A percentile compares a stretch with the other conserved stretches of the same genome.
Evolutionary conservation across 305 asterid genomes (phyloP).

Genomic region (Ilex paraguariensis): DNA sequence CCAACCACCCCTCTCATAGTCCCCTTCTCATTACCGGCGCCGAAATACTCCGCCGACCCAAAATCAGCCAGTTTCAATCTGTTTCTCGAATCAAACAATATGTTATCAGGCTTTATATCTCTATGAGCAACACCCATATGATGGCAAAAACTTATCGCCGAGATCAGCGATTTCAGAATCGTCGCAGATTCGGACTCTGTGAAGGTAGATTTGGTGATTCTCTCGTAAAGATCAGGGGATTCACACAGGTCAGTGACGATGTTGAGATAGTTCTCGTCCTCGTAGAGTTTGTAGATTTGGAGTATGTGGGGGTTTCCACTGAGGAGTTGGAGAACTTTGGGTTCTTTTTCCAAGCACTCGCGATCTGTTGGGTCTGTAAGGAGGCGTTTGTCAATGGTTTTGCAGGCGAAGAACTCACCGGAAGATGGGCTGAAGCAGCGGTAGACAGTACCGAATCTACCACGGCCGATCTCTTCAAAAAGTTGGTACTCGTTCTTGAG

Average conservation of each 20-base stretch:
- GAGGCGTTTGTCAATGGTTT: constrained; percentile 59
- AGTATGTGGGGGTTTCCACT: constrained; percentile 44
- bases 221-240: constrained; percentile 57
- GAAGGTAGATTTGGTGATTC: constrained; percentile 36
- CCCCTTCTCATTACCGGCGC: constrained; percentile 21
- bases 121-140: constrained; percentile 67
- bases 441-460: constrained; percentile 82
- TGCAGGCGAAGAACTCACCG: constrained; percentile 53
- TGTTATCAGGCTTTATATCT: constrained; percentile 78
- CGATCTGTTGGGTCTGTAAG: constrained; percentile 62
- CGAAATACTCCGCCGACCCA: constrained; percentile 87
- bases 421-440: constrained; percentile 57
- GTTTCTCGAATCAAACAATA: constrained; percentile 59
- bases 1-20: constrained; percentile 76
- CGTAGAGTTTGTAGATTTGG: constrained; percentile 54
- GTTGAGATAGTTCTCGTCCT: constrained; percentile 69
- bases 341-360: constrained; percentile 67
- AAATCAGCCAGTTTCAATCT: constrained; percentile 70
- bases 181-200: constrained; percentile 50
- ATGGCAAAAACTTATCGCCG: constrained; percentile 59
- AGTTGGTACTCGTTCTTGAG: constrained; percentile 51
- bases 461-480: constrained; percentile 86
- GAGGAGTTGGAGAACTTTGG: constrained; percentile 54
- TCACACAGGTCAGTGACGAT: constrained; percentile 71
- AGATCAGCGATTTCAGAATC: constrained; percentile 31